A percentile compares a stretch with the other conserved stretches of the same genome.
These are phyloP conservation scores for Pythium phragmitis DNA, from an alignment of 352 stramenopile species.

Conservation along the genomic window DNA sequence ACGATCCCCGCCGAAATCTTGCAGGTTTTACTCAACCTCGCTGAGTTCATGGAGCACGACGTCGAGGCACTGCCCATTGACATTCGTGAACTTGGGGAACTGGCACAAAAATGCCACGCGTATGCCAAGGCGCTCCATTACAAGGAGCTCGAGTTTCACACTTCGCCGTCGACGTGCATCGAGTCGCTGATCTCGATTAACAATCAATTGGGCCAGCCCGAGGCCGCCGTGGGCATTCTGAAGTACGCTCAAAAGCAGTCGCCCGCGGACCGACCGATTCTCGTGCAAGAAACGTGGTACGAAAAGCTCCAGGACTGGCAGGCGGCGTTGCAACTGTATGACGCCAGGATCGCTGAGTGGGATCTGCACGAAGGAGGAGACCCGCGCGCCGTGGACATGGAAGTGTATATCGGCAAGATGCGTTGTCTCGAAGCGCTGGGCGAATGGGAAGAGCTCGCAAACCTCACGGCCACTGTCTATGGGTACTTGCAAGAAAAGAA, in stretches of 20 bases:
- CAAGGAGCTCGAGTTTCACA: slow-evolving; percentile 98
- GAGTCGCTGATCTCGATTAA: slow-evolving; percentile 99
- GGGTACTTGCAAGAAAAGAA: slow-evolving; percentile 20
- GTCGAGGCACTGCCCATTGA: slow-evolving; percentile 97
- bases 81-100: slow-evolving; percentile 94
- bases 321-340: slow-evolving; percentile 95
- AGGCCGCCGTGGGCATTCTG: slow-evolving; percentile 97
- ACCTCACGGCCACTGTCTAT: slow-evolving; percentile 44
- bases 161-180: slow-evolving; percentile 91
- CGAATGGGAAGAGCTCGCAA: slow-evolving; percentile 80
- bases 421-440: slow-evolving; percentile 97
- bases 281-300: slow-evolving; percentile 96
- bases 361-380: slow-evolving; percentile 1
- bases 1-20: slow-evolving; percentile 97
- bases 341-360: slow-evolving; percentile 84
- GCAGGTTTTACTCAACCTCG: slow-evolving; percentile 97
- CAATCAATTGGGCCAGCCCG: slow-evolving; percentile 94
- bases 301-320: slow-evolving; percentile 98
- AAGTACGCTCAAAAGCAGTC: slow-evolving; percentile 91
- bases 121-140: slow-evolving; percentile 99
- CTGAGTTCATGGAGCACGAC: slow-evolving; percentile 99
- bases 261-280: slow-evolving; percentile 64
- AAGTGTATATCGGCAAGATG: slow-evolving; percentile 97
- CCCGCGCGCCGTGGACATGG: slow-evolving; percentile 62
- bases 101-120: slow-evolving; percentile 98